Evolutionary conservation across 805 yeast genomes (phyloP).

Genomic region (Nakazawaea holstii): DNA sequence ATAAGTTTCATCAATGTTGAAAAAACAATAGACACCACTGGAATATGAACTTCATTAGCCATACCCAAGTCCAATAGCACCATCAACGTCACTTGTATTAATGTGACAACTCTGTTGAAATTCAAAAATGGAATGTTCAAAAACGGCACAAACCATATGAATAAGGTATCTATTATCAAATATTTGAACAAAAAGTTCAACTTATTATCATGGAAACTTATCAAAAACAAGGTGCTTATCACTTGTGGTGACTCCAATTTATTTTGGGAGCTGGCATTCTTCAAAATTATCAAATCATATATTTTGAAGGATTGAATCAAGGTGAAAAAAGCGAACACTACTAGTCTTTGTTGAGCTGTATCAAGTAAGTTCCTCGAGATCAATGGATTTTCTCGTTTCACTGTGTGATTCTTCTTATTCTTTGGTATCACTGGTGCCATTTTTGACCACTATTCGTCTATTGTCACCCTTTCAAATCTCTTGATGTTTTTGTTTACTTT

Average conservation of each 20-base stretch:
- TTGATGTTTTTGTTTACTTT: too few relatives aligned
- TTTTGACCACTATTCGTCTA: background rate
- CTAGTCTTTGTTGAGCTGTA: slow-evolving; percentile 68
- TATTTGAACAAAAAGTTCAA: slow-evolving; percentile 66
- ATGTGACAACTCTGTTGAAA: slow-evolving; percentile 53
- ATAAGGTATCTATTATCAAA: slow-evolving; percentile 64
- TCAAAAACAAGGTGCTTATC: slow-evolving; percentile 11
- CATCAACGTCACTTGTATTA: slow-evolving; percentile 40
- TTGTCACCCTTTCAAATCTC: too few relatives aligned
- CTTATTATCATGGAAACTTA: slow-evolving; percentile 39
- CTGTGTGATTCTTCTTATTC: background rate
- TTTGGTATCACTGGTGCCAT: too few relatives aligned
- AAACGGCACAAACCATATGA: slow-evolving; percentile 65
- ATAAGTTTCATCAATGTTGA: slow-evolving; percentile 8
- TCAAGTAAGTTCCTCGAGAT: slow-evolving; percentile 67
- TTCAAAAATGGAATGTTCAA: slow-evolving; percentile 72
- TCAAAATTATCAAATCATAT: slow-evolving; percentile 61
- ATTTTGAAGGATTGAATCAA: slow-evolving; percentile 84
- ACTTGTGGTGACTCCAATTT: slow-evolving; percentile 15
- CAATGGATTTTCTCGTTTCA: slow-evolving; percentile 27
- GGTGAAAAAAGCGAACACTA: slow-evolving; percentile 59
- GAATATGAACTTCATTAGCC: slow-evolving; percentile 44
- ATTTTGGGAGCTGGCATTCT: slow-evolving; percentile 31
- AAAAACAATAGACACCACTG: slow-evolving; percentile 29
- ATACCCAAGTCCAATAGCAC: slow-evolving; percentile 48